Base-by-base conservation (phyloP, 768 basidiomycete genomes). In the Tulasnella calospora region DNA sequence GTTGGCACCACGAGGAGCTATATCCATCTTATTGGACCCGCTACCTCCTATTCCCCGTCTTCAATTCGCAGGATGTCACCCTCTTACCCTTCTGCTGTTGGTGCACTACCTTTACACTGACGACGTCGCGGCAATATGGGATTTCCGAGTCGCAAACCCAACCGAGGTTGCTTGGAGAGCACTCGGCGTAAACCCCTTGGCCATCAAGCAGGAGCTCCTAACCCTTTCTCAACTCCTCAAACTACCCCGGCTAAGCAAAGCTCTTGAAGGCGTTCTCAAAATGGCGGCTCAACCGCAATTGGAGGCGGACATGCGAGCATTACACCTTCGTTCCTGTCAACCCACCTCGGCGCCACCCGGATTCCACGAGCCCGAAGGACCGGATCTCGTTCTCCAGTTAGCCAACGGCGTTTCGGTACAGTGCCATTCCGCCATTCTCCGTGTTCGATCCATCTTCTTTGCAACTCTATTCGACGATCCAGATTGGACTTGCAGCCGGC, bases 71-170 rank as follows among this genome's bases (percentile, higher is more conserved):
- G 89, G 89, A 1, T 89, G 89, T 79, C 88, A 90, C 69, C 87
- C 92, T 0, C 84, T 96, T 9, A 85, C 94, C 0, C 84, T 92
- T 21, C 88, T 98, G 21, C 87, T 97, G 30, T 85, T 98, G 27
- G 83, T 98, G 27, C 88, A 90, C 33, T 98, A 95, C 82, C 84
- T 98, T n/a, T 98, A 98, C 84, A 88, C 93, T 0, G 97, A 99
- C 83, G 88, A 91, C 55, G 84, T 96, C 1, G 86, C 94, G 15
- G 90, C 94, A 0, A 83, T 96, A 19, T 96, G 95, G 94, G 96
- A 99, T 83, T 86, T 87, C 17, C 89, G 95, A 23, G 86, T 94
- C 15, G 87, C 85, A 6, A 80, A 84, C 0, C 83, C 85, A 0
- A 83, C 92, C 2, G 85, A 86, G 36, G 82, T 81, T 6, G 84